A percentile compares a stretch with the other conserved stretches of the same genome.
Evolutionary conservation across 768 basidiomycete species (phyloP).

Genomic region (Antrodiella citrinella): DNA sequence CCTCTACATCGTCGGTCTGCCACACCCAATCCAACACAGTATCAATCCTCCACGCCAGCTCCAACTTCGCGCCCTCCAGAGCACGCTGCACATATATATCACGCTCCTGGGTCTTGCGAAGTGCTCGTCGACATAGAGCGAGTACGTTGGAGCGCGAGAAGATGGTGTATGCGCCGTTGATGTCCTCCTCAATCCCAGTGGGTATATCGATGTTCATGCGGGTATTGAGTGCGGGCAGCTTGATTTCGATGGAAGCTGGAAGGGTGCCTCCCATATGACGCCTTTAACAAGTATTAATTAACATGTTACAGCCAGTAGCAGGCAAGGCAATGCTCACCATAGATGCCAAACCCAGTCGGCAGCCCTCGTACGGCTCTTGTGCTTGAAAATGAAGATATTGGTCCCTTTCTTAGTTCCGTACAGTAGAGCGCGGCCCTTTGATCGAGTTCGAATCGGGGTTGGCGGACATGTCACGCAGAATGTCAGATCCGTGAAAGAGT

Average conservation of each 20-base stretch:
- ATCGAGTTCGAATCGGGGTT: constrained; percentile 32
- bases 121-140: constrained; percentile 47
- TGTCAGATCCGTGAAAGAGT: constrained; percentile 79
- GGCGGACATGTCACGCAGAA: constrained; percentile 70
- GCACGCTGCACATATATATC: constrained; percentile 48
- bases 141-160: constrained; percentile 60
- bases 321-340: constrained; percentile 39
- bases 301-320: too few species aligned
- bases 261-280: constrained; percentile 63
- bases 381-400: constrained; percentile 82
- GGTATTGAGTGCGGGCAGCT: constrained; percentile 58
- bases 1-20: constrained; percentile 58
- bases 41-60: constrained; percentile 72
- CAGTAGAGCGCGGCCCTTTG: constrained; percentile 41
- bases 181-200: constrained; percentile 28
- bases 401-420: constrained; percentile 49
- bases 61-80: constrained; percentile 49
- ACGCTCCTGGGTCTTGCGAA: constrained; percentile 53
- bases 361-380: constrained; percentile 67
- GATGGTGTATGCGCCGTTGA: constrained; percentile 33
- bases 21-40: constrained; percentile 84
- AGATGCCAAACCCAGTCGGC: constrained; percentile 89
- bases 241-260: constrained; percentile 61
- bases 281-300: too few species aligned
- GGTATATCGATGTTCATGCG: constrained; percentile 69